Base-by-base conservation (phyloP, 306 rosid species). In the barrel medic (Medicago truncatula) region DNA sequence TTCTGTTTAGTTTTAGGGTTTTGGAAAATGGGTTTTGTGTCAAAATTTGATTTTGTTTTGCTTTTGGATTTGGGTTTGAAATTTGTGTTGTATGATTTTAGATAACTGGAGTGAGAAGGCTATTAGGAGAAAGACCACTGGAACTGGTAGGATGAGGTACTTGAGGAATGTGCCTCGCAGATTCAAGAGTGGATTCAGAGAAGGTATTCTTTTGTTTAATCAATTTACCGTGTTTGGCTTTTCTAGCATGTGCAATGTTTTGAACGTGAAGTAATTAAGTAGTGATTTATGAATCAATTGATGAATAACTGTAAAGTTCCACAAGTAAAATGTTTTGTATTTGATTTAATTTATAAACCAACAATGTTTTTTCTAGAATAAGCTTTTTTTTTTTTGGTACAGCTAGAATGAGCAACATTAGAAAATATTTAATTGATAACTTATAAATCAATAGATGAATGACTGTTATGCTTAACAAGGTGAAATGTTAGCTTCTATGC, bases 31-130 rank as follows among this genome's bases (percentile, higher is more conserved):
- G 38, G 38, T 34, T 34, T 34, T 34, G 7, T 34, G 38, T 28
- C 6, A 34, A 34, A 34, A 34, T 34, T 34, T 5, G 38, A 34
- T 34, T 34, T 31, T 31, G 28, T 25, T 25, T 1, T 25, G 17
- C 6, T 47, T 50, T 5, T 15, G 56, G 17, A 16, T 50, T 50
- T 50, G 3, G 8, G 10, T 6, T 2, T 59, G 16, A 9, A 3
- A 6, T 23, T 28, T 5, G 3, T 60, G 6, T 9, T 23, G 9
- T 16, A 10, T 47, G 40, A 1, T 38, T 53, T 8, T 53, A 96
- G 99, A 89, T 70, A 96, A 96, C 88, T 96, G 99, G 99, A 96
- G 99, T 76, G 97, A 80, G 4, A 96, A 96, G 90, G 99, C 98
- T 0, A 96, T 96, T 79, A 81, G 99, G 40, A 86, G 99, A 78